Evolutionary conservation across 805 yeast species (phyloP).

Genomic region (Saturnispora serradocipensis): DNA sequence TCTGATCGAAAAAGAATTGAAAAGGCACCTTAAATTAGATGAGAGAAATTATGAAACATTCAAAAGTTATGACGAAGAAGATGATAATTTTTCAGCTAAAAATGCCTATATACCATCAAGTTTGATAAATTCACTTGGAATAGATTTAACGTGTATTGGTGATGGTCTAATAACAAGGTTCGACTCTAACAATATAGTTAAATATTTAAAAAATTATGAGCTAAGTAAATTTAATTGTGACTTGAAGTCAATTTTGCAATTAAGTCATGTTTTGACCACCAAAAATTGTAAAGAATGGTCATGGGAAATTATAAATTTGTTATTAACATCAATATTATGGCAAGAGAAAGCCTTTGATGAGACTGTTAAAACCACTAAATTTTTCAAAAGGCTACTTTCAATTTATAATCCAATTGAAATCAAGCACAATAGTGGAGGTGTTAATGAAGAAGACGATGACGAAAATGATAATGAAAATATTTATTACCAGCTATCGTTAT

Average conservation of each 20-base stretch:
- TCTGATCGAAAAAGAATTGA: conserved; percentile 22
- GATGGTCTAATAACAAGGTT: not conserved
- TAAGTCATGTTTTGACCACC: conserved; percentile 64
- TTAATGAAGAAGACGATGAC: conserved; percentile 33
- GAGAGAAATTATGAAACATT: not conserved
- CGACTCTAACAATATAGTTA: not conserved
- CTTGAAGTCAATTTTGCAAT: conserved; percentile 54
- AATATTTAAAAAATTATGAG: not conserved
- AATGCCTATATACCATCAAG: not conserved
- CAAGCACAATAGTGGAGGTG: conserved; percentile 44
- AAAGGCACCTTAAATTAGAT: conserved; percentile 17
- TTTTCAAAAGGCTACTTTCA: conserved; percentile 73
- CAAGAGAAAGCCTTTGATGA: conserved; percentile 72
- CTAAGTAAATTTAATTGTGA: conserved; percentile 45
- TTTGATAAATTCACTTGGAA: not conserved
- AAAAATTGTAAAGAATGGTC: conserved; percentile 83
- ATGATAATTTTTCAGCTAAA: not conserved
- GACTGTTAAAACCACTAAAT: conserved; percentile 66
- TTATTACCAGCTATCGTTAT: conserved; percentile 33
- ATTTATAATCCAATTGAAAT: conserved; percentile 62
- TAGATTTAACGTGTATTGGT: not conserved
- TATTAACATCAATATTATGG: conserved; percentile 78
- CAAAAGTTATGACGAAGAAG: conserved; percentile 1
- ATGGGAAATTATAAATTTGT: conserved; percentile 62
- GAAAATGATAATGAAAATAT: conserved; percentile 39